Base-by-base conservation (phyloP, 1,139 yeast species). In the Hansenula lynferdii region DNA sequence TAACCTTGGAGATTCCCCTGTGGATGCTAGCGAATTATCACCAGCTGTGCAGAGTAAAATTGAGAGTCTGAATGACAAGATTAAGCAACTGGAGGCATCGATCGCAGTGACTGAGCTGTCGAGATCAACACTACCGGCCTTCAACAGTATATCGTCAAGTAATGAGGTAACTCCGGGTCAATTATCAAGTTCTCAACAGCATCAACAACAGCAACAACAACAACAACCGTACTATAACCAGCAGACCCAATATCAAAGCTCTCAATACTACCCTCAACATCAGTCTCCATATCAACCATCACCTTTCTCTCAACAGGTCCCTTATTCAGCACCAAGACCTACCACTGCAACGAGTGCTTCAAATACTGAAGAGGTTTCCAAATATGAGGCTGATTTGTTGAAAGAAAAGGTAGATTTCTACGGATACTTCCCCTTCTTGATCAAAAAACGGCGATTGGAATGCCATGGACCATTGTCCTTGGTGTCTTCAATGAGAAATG, bases 41-140 rank as follows among this genome's bases (percentile, higher is more conserved):
- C 31, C 30, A 14, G 25, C 34, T 15, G 62, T 28, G 59, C 29
- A 36, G 16, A 40, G 32, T 11, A 27, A 36, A 1, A 40, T 49
- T 25, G 70, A 67, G 16, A 42, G 54, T 11, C 52, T 72, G 30
- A 65, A 66, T 38, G 60, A 61, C 9, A 68, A 69, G 42, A 68
- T 72, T 31, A 64, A 60, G 37, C 65, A 65, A 43, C 60, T 71
- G 8, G 77, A 71, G 44, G 68, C 69, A 3, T 63, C 72, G 0
- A 57, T 65, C 29, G 60, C 64, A 1, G 64, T 55, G 7, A 51
- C 60, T 9, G 64, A 59, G 30, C 39, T 58, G 4, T 43, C 63
- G 8, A 42, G 43, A 38, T 27, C 30, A 7, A 17, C 34, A 8
- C 28, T 37, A 8, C 34, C 37, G 7, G 11, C 34, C 4, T 37